Conservation (phyloP, 2,329 filamentous ascomycete genomes). For the Neofusicoccum cordaticola region DNA sequence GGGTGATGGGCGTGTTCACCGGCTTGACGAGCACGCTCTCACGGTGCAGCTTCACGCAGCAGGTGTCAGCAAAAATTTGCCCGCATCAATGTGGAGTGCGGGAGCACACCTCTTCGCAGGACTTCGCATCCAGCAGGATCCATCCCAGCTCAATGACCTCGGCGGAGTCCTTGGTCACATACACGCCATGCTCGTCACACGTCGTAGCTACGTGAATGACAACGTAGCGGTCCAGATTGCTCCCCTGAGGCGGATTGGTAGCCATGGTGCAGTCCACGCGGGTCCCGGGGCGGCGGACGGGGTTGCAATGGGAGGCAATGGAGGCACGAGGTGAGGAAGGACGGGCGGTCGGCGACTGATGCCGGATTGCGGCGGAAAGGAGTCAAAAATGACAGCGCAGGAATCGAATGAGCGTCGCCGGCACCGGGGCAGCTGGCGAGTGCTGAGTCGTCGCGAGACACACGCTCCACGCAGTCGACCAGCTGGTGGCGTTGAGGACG, state of each 20-base stretch:
- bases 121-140: slow-evolving; percentile 91
- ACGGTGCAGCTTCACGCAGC: slow-evolving; percentile 70
- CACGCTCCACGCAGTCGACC: slow-evolving; percentile 12
- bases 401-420: slow-evolving; percentile 12
- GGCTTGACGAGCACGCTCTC: slow-evolving; percentile 97
- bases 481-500: slow-evolving; percentile 2
- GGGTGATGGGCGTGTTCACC: slow-evolving; percentile 97
- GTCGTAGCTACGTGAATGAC: slow-evolving; percentile 98
- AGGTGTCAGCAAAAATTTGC: slow-evolving; percentile 31
- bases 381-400: slow-evolving; percentile 14
- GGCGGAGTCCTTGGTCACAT: slow-evolving; percentile 98
- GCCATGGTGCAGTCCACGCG: slow-evolving; percentile 22
- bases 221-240: slow-evolving; percentile 83
- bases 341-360: slow-evolving; percentile 14
- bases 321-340: slow-evolving; percentile 11
- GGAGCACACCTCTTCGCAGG: slow-evolving; percentile 74
- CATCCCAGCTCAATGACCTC: slow-evolving; percentile 99
- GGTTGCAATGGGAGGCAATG: slow-evolving; percentile 12
- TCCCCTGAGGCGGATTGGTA: slow-evolving; percentile 31
- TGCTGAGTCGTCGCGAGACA: slow-evolving; percentile 2
- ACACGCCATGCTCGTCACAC: slow-evolving; percentile 98
- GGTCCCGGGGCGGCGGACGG: slow-evolving; percentile 2
- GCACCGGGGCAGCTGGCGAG: slow-evolving; percentile 7
- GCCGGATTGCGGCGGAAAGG: slow-evolving; percentile 17
- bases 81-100: slow-evolving; percentile 19